phyloP scores from a whole-genome alignment of 495 filamentous ascomycete genomes.

The Neurospora sp. region DNA sequence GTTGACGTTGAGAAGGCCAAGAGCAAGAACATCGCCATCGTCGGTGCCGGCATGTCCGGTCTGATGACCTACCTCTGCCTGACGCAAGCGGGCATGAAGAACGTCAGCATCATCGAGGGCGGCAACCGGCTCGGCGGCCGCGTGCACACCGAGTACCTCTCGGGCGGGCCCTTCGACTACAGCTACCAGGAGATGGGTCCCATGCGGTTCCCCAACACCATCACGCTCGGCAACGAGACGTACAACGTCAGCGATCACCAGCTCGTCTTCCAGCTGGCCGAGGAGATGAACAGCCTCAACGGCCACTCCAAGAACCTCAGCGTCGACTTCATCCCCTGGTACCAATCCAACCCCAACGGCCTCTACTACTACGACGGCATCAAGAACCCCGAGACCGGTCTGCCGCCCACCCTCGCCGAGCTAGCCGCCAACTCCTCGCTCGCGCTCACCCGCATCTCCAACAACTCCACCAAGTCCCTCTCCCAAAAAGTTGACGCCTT shows the following conservation, averaged over 20 bases:
- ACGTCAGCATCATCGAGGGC: conserved; percentile 32
- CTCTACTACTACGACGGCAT: conserved; percentile 42
- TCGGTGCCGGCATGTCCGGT: conserved; percentile 61
- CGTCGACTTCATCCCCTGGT: conserved; percentile 59
- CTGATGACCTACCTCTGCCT: conserved; percentile 44
- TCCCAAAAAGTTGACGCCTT: conserved; percentile 19
- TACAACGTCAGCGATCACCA: conserved; percentile 48
- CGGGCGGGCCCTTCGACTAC: conserved; percentile 51
- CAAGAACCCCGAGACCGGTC: conserved; percentile 29
- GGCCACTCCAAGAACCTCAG: conserved; percentile 35
- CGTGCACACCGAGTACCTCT: conserved; percentile 54
- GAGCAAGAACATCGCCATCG: conserved; percentile 46
- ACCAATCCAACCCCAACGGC: conserved; percentile 44
- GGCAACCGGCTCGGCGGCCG: conserved; percentile 36
- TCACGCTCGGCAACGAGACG: conserved; percentile 42
- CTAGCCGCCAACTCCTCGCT: conserved; percentile 32
- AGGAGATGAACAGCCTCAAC: conserved; percentile 49
- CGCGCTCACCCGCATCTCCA: conserved; percentile 25
- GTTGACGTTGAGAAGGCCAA: conserved; percentile 47
- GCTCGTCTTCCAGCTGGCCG: conserved; percentile 54
- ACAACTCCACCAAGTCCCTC: conserved; percentile 28
- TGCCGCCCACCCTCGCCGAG: conserved; percentile 35
- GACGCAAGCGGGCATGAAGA: conserved; percentile 28
- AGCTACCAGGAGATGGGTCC: conserved; percentile 71
- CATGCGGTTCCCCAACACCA: conserved; percentile 53